Conservation (phyloP, 495 filamentous ascomycete species). For the Talaromyces nanjingensis region DNA sequence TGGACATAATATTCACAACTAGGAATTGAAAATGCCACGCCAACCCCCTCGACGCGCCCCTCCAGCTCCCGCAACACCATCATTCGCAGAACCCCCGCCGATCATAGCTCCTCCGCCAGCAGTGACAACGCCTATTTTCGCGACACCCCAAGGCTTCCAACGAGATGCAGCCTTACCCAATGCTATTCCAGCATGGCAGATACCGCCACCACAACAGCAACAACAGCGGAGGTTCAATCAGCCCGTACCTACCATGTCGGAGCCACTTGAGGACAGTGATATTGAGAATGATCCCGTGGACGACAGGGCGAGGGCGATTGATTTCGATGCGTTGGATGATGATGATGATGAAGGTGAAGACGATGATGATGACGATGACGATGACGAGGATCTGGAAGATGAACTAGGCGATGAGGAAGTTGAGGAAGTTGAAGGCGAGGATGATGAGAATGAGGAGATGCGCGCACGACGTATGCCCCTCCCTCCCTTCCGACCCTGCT, state of each 20-base stretch:
- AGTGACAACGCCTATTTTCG: not conserved
- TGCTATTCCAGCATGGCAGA: not conserved
- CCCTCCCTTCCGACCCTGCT: not conserved
- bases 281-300: conserved; percentile 12
- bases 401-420: conserved; percentile 27
- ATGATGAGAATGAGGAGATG: conserved; percentile 32
- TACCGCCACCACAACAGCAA: conserved; percentile 6
- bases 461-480: conserved; percentile 27
- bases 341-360: no score
- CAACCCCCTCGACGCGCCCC: conserved; percentile 1
- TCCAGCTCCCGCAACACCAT: not conserved
- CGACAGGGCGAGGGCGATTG: not conserved
- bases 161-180: not conserved
- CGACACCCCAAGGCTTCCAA: conserved; percentile 1
- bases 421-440: conserved; percentile 31
- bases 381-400: conserved; percentile 24
- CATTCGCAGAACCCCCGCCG: conserved; percentile 1
- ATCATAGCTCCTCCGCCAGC: not conserved
- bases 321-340: conserved; percentile 5
- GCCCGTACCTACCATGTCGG: not conserved
- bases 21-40: not conserved
- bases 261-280: conserved; percentile 2
- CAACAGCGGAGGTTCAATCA: not conserved
- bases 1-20: not conserved
- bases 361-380: conserved; percentile 11